Base-by-base conservation (phyloP, 768 basidiomycete species). In the Rhodotorula taiwanensis region DNA sequence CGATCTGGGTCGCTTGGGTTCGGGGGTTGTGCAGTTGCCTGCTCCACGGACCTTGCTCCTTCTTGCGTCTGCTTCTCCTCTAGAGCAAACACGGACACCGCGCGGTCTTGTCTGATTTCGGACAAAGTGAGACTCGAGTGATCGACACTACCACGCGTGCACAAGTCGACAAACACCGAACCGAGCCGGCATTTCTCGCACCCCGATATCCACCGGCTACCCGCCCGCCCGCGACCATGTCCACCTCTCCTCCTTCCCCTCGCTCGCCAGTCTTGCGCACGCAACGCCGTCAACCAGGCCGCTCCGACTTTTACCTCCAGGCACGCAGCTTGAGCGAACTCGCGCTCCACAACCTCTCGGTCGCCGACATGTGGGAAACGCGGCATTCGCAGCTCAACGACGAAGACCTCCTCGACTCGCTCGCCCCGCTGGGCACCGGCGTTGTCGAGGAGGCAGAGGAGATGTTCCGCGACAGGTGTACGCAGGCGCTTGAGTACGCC, bases 381-480 rank as follows among this genome's bases (percentile, higher is more conserved):
- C 14, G 27, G 27, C 14, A 39, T 21, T 28, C 48, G 21, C 36
- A 36, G 20, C 9, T 43, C 27, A 10, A 8, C 30, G 58, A 58
- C 49, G 44, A 45, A 11, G 58, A 52, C 50, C 42, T 34, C 30
- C 49, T 52, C 50, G 58, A 58, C 50, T 33, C 28, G 34, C 49
- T 58, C 16, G 39, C 49, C 9, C 10, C 41, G 23, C 58, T 58
- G n/a, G 49, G 49, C 15, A 28, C 42, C 31, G 23, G 21, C 5
- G 49, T 52, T 28, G 41, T 58, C 39, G 58, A 58, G 42, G 58
- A 58, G 15, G 58, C 58, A 16, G 58, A 58, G 50, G 50, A 43
- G 30, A 9, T 5, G 5, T 58, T 58, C 50, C 47, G 30, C n/a
- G 28, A 43, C 15, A 21, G n/a, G 28, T 39, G 39, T 4, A 28